These are phyloP conservation scores for Camptophora hylomeconis DNA, from an alignment of 2,329 filamentous ascomycete genomes.

Conservation along the genomic window DNA sequence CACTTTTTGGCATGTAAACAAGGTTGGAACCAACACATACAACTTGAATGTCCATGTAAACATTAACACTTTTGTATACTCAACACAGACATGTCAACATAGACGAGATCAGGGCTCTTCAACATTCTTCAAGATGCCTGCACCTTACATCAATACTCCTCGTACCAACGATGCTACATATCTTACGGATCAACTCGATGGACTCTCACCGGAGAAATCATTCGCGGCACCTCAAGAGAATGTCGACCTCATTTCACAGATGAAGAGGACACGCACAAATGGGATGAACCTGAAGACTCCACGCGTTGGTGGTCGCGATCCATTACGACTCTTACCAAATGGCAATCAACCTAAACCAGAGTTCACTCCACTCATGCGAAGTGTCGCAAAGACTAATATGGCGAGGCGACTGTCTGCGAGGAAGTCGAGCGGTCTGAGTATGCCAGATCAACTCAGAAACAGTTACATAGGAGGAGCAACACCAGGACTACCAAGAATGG, in stretches of 20 bases:
- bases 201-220: slow-evolving; percentile 75
- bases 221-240: slow-evolving; percentile 70
- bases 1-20: not conserved
- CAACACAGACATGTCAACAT: too few relatives aligned
- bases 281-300: slow-evolving; percentile 58
- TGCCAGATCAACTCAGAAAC: slow-evolving; percentile 53
- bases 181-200: slow-evolving; percentile 61
- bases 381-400: slow-evolving; percentile 55
- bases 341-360: slow-evolving; percentile 42
- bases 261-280: slow-evolving; percentile 49
- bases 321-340: slow-evolving; percentile 57
- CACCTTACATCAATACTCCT: slow-evolving; percentile 68
- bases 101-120: too few relatives aligned
- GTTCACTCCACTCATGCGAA: slow-evolving; percentile 88
- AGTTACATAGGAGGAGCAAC: slow-evolving; percentile 58
- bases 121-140: slow-evolving; percentile 54
- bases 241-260: slow-evolving; percentile 61
- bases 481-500: slow-evolving; percentile 59
- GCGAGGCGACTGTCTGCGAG: slow-evolving; percentile 46
- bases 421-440: slow-evolving; percentile 45
- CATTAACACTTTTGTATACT: too few relatives aligned
- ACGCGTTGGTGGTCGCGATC: slow-evolving; percentile 51
- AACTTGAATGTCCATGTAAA: too few relatives aligned
- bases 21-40: too few relatives aligned
- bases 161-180: slow-evolving; percentile 81